Evolutionary conservation across 2,329 filamentous ascomycete genomes (phyloP).

Genomic region (Aurifilum marmelostoma): DNA sequence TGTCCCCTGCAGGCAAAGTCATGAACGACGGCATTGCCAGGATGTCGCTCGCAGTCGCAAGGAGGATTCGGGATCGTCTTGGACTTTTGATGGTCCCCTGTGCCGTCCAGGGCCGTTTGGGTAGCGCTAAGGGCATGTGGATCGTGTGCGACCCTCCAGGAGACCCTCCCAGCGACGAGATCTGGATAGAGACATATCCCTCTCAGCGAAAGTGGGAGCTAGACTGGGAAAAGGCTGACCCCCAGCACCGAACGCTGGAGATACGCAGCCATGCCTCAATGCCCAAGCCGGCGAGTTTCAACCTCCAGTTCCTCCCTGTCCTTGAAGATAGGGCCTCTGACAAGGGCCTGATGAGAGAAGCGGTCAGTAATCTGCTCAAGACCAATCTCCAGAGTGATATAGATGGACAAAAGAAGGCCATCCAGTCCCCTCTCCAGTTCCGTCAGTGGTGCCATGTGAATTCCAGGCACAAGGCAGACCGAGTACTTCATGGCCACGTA

Average conservation of each 20-base stretch:
- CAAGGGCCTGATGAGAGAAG: slow-evolving; percentile 46
- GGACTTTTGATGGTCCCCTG: slow-evolving; percentile 60
- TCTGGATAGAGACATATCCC: slow-evolving; percentile 68
- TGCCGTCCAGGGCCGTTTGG: slow-evolving; percentile 71
- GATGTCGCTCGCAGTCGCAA: slow-evolving; percentile 65
- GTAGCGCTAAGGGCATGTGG: slow-evolving; percentile 78
- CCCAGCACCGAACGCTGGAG: slow-evolving; percentile 66
- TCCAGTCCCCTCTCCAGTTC: slow-evolving; percentile 54
- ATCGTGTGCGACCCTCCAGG: slow-evolving; percentile 49
- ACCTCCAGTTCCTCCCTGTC: slow-evolving; percentile 71
- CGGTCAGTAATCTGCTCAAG: slow-evolving; percentile 53
- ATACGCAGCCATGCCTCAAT: slow-evolving; percentile 50
- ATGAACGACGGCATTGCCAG: slow-evolving; percentile 71
- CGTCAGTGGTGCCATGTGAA: slow-evolving; percentile 57
- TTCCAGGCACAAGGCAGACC: slow-evolving; percentile 39
- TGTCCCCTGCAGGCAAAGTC: slow-evolving; percentile 45
- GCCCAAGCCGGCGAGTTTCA: slow-evolving; percentile 59
- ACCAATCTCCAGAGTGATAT: slow-evolving; percentile 57
- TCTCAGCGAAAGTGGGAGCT: slow-evolving; percentile 72
- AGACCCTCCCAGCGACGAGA: slow-evolving; percentile 44
- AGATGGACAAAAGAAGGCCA: slow-evolving; percentile 51
- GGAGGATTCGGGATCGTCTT: slow-evolving; percentile 53
- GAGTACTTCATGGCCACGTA: slow-evolving; percentile 44
- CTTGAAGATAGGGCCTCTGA: slow-evolving; percentile 62
- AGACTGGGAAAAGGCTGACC: slow-evolving; percentile 46